Base-by-base conservation (phyloP, 768 basidiomycete species). In the Hypholoma fasciculare region DNA sequence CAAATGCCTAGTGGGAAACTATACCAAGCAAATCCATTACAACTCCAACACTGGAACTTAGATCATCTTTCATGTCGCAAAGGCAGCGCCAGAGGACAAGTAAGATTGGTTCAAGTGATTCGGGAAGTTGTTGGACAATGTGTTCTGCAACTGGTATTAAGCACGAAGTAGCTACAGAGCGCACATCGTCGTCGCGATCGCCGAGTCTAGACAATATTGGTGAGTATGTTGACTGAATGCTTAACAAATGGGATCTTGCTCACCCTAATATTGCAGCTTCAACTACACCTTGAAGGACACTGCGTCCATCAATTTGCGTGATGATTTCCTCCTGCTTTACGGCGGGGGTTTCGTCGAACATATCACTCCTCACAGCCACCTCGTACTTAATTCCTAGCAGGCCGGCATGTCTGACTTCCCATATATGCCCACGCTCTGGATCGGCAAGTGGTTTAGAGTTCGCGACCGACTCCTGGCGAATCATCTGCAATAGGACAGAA, bases 341-440 rank as follows among this genome's bases (percentile, higher is more conserved):
- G 16, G 75, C 66, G 36, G 63, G 56, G 26, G 65, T 64, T 7
- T 74, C 68, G 23, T 84, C 82, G 57, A 98, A 87, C 20, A 98
- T 74, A 69, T 97, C 94, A 54, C 81, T 85, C 62, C 94, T 79
- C 16, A 98, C 97, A 13, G 96, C 97, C 38, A 98, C 95, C 71
- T 98, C 93, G 70, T 98, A 98, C 77, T 98, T 98, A 71, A 99
- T 87, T 1, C 97, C 97, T 8, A 98, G 82, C 58, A 99, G 75
- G 27, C 97, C 97, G n/a, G 97, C 96, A 76, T 99, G 97, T 54
- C 96, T 83, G 50, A 99, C 90, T 73, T 98, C 94, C 97, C 97
- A 99, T 7, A 94, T 83, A 71, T 96, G 92, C 54, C 74, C 75
- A 63, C 76, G 71, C 59, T 84, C 77, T 62, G 71, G 57, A 23